A percentile compares a stretch with the other conserved stretches of the same genome.
Conservation (phyloP, 768 basidiomycete species). For the Nidularia pulvinata region DNA sequence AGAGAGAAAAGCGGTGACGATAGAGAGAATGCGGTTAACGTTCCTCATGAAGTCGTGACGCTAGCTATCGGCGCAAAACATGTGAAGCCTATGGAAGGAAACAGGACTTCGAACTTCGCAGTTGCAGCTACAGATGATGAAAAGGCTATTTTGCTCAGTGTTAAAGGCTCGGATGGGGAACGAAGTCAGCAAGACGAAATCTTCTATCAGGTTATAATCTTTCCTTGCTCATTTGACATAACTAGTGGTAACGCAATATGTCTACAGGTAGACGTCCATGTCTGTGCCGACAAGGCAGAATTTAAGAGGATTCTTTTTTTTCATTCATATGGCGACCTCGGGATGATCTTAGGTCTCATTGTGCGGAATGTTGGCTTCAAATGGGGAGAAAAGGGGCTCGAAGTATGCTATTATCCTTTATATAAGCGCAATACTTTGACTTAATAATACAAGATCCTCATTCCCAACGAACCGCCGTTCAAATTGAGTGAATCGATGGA, state of each 20-base stretch:
- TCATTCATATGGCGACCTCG: slow-evolving; percentile 70
- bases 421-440: background rate
- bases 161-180: slow-evolving; percentile 22
- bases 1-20: slow-evolving; percentile 7
- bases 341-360: slow-evolving; percentile 66
- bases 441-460: slow-evolving; percentile 24
- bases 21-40: slow-evolving; percentile 13
- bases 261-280: slow-evolving; percentile 60
- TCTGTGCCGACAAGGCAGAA: slow-evolving; percentile 49
- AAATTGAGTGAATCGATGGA: slow-evolving; percentile 48
- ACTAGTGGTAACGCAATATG: background rate
- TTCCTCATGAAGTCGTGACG: slow-evolving; percentile 33
- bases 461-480: slow-evolving; percentile 43
- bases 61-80: slow-evolving; percentile 44
- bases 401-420: slow-evolving; percentile 32
- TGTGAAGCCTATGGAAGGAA: slow-evolving; percentile 45
- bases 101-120: slow-evolving; percentile 66
- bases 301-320: slow-evolving; percentile 53
- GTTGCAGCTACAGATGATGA: slow-evolving; percentile 38
- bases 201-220: slow-evolving; percentile 36
- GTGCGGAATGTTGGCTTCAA: slow-evolving; percentile 48
- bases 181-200: slow-evolving; percentile 19
- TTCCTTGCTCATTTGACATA: background rate
- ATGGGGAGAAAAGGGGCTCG: slow-evolving; percentile 55
- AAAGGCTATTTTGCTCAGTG: slow-evolving; percentile 26